These are phyloP conservation scores for Fusarium hostae DNA, from an alignment of 2,329 filamentous ascomycete species.

Conservation along the genomic window DNA sequence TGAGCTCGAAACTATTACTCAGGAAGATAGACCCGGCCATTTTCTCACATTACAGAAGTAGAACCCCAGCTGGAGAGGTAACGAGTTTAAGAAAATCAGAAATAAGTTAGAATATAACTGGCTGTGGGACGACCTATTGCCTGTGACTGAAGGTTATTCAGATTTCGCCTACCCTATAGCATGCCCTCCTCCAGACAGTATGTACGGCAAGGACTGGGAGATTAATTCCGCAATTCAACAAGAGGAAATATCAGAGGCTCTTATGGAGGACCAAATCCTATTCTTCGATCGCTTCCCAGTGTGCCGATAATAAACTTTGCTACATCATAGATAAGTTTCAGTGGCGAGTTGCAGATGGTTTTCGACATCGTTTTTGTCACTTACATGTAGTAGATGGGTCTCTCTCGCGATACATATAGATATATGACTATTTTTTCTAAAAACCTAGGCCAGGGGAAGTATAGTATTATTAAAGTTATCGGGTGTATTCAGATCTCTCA, in stretches of 20 bases:
- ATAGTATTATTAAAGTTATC: neutral
- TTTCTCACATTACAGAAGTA: too few species aligned
- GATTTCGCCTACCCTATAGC: neutral
- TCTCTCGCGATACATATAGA: neutral
- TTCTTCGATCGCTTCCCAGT: fast-evolving
- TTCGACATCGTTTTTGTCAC: neutral
- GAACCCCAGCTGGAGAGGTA: neutral
- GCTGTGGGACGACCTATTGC: neutral
- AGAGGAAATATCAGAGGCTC: neutral
- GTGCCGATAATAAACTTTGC: neutral
- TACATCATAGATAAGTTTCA: neutral
- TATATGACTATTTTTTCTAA: too few species aligned
- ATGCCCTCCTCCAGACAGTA: fast-evolving
- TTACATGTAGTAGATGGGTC: neutral
- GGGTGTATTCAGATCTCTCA: neutral
- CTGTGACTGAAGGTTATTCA: neutral
- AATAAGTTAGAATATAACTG: neutral
- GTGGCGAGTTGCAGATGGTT: neutral
- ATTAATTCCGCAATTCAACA: neutral
- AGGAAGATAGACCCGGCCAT: neutral
- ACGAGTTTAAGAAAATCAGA: neutral
- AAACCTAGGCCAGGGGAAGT: neutral
- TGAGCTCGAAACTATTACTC: neutral
- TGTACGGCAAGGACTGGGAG: neutral
- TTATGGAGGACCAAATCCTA: too few species aligned